Conservation (phyloP, 1,284 basidiomycete species). For the Leccinum proximum region DNA sequence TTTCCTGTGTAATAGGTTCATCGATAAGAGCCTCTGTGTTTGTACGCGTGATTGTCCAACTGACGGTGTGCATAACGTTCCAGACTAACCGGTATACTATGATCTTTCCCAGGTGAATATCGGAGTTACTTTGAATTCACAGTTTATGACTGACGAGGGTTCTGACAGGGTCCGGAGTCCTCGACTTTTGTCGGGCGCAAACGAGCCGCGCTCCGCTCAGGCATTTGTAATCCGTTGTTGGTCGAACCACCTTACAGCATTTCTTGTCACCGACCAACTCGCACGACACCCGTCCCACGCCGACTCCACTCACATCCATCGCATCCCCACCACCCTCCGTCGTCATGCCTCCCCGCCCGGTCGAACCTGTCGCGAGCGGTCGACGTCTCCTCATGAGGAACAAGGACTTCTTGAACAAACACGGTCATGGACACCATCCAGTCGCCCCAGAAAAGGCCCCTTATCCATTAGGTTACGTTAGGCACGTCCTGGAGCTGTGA, state of each 20-base stretch:
- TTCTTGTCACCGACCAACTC: conserved; percentile 2
- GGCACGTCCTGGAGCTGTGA: conserved; percentile 61
- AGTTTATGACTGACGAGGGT: no score
- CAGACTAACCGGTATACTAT: no score
- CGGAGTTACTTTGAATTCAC: no score
- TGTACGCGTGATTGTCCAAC: no score
- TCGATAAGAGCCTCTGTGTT: no score
- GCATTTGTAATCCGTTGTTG: neutral
- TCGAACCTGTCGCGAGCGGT: conserved; percentile 14
- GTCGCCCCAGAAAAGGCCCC: conserved; percentile 73
- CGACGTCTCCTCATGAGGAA: conserved; percentile 32
- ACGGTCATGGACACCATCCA: conserved; percentile 61
- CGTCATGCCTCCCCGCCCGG: conserved; percentile 19
- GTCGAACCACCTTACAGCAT: conserved; percentile 13
- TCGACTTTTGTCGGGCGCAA: no score
- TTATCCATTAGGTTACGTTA: conserved; percentile 63
- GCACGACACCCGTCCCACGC: conserved; percentile 9
- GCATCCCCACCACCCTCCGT: conserved; percentile 7
- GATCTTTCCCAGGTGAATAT: no score
- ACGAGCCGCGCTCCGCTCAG: no score
- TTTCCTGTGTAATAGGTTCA: no score
- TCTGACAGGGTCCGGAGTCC: no score
- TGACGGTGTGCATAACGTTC: no score
- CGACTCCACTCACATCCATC: conserved; percentile 6
- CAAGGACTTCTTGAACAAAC: conserved; percentile 56